Percentiles rank a stretch among this genome's conserved stretches.
phyloP scores from a whole-genome alignment of 1,284 basidiomycete species.

The Cutaneotrichosporon mucoides region DNA sequence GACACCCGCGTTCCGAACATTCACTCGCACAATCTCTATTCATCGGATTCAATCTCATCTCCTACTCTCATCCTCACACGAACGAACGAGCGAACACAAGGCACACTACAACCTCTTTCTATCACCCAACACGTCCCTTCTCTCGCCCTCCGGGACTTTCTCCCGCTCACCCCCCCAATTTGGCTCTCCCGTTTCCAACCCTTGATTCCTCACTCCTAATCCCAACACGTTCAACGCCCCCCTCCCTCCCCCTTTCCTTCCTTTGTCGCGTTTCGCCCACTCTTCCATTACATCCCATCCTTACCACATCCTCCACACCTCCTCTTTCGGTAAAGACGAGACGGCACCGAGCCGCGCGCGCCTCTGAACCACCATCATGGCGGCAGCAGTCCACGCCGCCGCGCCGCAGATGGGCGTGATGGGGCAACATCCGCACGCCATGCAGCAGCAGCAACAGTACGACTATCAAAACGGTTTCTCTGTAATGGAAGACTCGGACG shows the following conservation, averaged over 20 bases:
- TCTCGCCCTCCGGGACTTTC: no score
- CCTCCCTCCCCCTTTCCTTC: neutral
- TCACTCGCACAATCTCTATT: no score
- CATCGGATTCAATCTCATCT: no score
- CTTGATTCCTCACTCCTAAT: neutral
- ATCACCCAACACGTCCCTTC: no score
- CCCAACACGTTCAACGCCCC: no score
- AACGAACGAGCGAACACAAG: no score
- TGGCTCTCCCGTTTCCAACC: neutral
- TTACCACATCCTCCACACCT: neutral
- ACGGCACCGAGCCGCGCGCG: no score
- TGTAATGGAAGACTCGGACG: conserved; percentile 34
- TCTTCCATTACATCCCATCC: neutral
- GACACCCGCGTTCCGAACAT: no score
- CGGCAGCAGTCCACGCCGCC: conserved; percentile 9
- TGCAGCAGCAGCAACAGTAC: conserved; percentile 8
- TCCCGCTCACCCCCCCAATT: no score
- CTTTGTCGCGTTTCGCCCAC: neutral
- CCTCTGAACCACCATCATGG: conserved; percentile 5
- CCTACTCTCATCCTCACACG: no score
- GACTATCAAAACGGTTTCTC: conserved; percentile 26
- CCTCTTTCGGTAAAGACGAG: neutral
- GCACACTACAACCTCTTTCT: no score
- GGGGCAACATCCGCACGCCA: conserved; percentile 1
- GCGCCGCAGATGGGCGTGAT: conserved; percentile 7